These are phyloP conservation scores for Fusarium anguioides DNA, from an alignment of 2,329 filamentous ascomycete species.

Conservation along the genomic window DNA sequence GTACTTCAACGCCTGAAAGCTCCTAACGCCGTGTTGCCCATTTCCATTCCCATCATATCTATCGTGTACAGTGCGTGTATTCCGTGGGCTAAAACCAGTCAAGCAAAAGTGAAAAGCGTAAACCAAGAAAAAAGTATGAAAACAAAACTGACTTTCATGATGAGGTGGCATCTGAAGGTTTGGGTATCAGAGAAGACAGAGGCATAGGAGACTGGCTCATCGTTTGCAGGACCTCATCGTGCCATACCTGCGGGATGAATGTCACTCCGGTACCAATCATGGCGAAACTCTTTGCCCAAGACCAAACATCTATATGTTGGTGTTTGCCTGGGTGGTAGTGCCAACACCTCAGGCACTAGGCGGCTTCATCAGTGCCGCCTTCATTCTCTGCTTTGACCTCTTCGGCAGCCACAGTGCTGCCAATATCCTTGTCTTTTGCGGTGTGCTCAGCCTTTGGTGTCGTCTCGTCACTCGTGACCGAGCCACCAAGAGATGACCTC, in stretches of 20 bases:
- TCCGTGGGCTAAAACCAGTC: conserved; percentile 14
- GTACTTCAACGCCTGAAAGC: conserved; percentile 11
- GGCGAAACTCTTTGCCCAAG: neutral
- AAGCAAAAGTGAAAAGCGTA: neutral
- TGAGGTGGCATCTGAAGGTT: neutral
- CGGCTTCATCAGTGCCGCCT: neutral
- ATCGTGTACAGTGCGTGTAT: conserved; percentile 35
- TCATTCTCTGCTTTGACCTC: neutral
- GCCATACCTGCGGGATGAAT: neutral
- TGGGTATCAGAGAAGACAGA: neutral
- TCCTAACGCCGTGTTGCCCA: conserved; percentile 34
- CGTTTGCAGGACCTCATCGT: neutral
- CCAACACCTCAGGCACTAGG: neutral
- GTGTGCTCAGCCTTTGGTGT: conserved; percentile 45
- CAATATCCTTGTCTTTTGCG: conserved; percentile 29
- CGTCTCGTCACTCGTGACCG: conserved; percentile 36
- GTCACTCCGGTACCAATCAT: neutral
- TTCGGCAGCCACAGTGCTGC: conserved; percentile 2
- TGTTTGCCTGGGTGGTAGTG: neutral
- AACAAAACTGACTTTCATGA: neutral
- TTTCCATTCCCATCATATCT: conserved; percentile 25
- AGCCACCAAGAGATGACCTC: conserved; percentile 16
- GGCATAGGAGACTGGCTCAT: neutral
- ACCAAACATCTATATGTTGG: neutral
- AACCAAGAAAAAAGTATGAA: neutral